phyloP scores from a whole-genome alignment of 306 rosid species.

The Quillaja saponaria region DNA sequence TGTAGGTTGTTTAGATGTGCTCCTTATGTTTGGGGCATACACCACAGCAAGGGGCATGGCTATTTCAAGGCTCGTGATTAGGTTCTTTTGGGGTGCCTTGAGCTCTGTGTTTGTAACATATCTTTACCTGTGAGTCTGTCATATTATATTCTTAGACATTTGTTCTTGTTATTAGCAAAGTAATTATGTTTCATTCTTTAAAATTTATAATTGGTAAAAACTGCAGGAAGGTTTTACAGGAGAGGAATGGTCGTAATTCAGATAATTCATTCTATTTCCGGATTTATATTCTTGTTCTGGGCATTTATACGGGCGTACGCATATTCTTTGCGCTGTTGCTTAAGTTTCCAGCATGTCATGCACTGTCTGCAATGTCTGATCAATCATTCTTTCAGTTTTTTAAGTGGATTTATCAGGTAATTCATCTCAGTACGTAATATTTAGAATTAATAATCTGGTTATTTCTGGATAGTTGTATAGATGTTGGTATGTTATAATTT shows the following conservation, averaged over 20 bases:
- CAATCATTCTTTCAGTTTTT: conserved; percentile 93
- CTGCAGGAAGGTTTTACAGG: conserved; percentile 93
- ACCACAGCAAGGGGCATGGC: conserved; percentile 96
- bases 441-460: conserved; percentile 5
- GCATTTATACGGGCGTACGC: conserved; percentile 75
- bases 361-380: conserved; percentile 83
- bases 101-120: conserved; percentile 69
- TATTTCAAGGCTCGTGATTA: conserved; percentile 85
- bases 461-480: conserved; percentile 28
- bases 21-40: conserved; percentile 96
- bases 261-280: conserved; percentile 84
- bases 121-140: conserved; percentile 68
- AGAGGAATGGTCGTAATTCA: conserved; percentile 58
- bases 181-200: conserved; percentile 10
- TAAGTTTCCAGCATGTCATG: conserved; percentile 84
- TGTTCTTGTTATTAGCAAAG: conserved; percentile 13
- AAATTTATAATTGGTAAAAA: conserved; percentile 20
- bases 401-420: conserved; percentile 95
- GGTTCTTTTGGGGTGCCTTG: conserved; percentile 91
- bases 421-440: conserved; percentile 17
- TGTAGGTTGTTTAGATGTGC: conserved; percentile 75
- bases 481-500: conserved; percentile 26
- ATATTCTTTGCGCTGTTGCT: conserved; percentile 59
- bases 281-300: conserved; percentile 83
- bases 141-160: conserved; percentile 14